Evolutionary conservation across 345 rosid genomes (phyloP).

Genomic region (Eucalyptus dawsonii): DNA sequence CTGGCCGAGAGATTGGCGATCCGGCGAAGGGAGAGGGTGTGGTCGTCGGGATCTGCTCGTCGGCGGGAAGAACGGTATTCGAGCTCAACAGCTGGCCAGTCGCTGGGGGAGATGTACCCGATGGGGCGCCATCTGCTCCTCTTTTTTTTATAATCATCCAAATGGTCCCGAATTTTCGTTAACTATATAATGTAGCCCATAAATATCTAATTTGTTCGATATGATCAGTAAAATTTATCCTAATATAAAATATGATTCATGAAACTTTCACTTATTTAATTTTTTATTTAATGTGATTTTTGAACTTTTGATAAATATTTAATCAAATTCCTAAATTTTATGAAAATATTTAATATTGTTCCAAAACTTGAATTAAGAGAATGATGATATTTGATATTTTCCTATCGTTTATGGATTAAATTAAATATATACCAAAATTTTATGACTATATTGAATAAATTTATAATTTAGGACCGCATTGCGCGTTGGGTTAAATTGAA

Average conservation of each 20-base stretch:
- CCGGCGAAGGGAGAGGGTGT: background rate
- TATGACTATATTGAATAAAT: fast-evolving
- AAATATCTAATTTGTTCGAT: fast-evolving
- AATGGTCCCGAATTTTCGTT: background rate
- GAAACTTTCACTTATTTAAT: background rate
- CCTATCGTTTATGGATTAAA: background rate
- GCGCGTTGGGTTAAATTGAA: too few species aligned
- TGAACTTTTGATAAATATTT: background rate
- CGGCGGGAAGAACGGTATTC: background rate
- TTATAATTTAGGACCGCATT: fast-evolving
- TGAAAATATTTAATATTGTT: background rate
- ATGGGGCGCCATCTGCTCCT: background rate
- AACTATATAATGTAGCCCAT: fast-evolving
- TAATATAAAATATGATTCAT: fast-evolving
- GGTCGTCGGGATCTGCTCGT: background rate
- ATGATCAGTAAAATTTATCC: fast-evolving
- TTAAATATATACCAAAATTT: background rate
- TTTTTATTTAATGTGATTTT: fast-evolving
- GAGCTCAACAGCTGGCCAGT: background rate
- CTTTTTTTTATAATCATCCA: background rate
- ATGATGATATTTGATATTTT: background rate
- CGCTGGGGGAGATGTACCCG: background rate
- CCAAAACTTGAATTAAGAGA: too few species aligned
- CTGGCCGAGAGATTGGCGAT: background rate
- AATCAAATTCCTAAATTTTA: background rate